Conservation (phyloP, 2,329 filamentous ascomycete species). For the Colletotrichum graminicola region DNA sequence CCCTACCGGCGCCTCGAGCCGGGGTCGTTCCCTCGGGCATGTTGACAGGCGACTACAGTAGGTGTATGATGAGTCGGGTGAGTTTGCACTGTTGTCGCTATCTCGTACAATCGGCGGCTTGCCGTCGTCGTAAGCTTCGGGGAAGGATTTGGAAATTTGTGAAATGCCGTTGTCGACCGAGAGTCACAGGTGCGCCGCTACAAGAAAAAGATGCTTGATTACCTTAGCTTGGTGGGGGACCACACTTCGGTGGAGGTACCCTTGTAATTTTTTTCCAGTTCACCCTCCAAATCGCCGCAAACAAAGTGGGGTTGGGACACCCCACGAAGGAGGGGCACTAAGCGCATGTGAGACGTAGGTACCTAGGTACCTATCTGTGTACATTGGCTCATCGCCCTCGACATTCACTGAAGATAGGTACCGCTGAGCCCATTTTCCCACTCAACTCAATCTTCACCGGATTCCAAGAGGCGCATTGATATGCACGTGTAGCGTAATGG, state of each 20-base stretch:
- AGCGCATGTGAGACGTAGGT: not conserved
- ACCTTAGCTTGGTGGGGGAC: conserved; percentile 36
- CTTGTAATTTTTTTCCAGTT: not conserved
- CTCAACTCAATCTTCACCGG: too few species aligned
- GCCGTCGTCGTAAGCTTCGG: not conserved
- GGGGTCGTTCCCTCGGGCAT: conserved; percentile 39
- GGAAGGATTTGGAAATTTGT: not conserved
- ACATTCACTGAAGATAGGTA: not conserved
- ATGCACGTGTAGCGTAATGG: not conserved
- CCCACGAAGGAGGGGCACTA: conserved; percentile 8
- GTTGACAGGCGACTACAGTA: not conserved
- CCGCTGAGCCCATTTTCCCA: too few species aligned
- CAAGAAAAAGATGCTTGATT: conserved; percentile 30
- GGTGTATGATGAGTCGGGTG: not conserved
- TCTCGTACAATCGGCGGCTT: not conserved
- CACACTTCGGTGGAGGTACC: conserved; percentile 3
- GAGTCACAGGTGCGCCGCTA: conserved; percentile 18
- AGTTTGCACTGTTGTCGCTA: not conserved
- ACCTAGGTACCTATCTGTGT: not conserved
- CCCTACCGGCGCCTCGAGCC: conserved; percentile 40
- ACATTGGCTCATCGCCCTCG: not conserved
- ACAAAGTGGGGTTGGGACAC: conserved; percentile 25
- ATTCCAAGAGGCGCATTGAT: too few species aligned
- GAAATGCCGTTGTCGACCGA: not conserved
- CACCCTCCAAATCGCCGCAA: not conserved